Evolutionary conservation across 1,139 yeast genomes (phyloP).

Genomic region (Yamadazyma conglobata): DNA sequence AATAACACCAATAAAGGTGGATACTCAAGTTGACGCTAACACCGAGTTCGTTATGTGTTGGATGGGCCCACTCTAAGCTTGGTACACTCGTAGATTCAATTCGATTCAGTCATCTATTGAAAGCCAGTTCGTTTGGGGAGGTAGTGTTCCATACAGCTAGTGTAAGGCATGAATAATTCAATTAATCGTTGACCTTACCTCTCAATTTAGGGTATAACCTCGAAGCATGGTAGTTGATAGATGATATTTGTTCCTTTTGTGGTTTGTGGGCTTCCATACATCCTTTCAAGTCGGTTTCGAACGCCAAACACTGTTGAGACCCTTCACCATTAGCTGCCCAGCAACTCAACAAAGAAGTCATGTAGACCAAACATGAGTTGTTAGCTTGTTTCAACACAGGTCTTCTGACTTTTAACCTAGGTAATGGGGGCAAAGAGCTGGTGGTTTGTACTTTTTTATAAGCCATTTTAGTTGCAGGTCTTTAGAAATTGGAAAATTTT

Average conservation of each 20-base stretch:
- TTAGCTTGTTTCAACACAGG: conserved; percentile 54
- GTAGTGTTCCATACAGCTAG: too few relatives aligned
- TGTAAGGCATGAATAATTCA: too few relatives aligned
- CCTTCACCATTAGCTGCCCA: conserved; percentile 97
- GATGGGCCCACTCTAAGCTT: too few relatives aligned
- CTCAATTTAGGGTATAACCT: conserved; percentile 76
- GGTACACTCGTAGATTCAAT: too few relatives aligned
- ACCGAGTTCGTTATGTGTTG: too few relatives aligned
- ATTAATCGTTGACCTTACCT: conserved; percentile 68
- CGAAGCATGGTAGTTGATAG: conserved; percentile 80
- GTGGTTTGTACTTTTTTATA: conserved; percentile 28
- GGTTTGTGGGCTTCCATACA: conserved; percentile 50
- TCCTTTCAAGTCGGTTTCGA: conserved; percentile 51
- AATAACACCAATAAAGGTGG: neutral
- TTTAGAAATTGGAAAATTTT: conserved; percentile 10
- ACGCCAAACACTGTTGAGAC: conserved; percentile 55
- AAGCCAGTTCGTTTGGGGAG: too few relatives aligned
- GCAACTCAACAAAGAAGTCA: conserved; percentile 85
- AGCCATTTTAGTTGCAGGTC: conserved; percentile 20
- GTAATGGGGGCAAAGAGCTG: conserved; percentile 63
- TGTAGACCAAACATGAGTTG: conserved; percentile 73
- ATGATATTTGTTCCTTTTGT: conserved; percentile 41
- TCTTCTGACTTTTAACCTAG: conserved; percentile 68
- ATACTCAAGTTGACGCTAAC: too few relatives aligned
- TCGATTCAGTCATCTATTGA: too few relatives aligned